These are phyloP conservation scores for Mrakia hoshinonis DNA, from an alignment of 768 basidiomycete genomes.

Conservation along the genomic window DNA sequence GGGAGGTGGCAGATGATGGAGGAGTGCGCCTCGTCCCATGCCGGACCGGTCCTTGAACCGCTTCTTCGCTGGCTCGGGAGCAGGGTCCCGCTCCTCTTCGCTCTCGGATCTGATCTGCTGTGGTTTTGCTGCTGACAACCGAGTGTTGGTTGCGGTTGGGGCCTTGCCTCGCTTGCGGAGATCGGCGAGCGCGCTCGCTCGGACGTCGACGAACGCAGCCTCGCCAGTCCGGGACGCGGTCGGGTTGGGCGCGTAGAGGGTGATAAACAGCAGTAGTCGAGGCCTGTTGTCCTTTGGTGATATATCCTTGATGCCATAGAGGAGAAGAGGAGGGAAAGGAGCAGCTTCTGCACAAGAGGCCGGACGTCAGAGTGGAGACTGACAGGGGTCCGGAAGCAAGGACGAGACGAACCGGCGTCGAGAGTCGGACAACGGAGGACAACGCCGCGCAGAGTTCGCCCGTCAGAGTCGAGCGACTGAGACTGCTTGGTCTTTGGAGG, in stretches of 20 bases:
- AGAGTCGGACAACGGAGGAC: background rate
- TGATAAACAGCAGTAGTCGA: conserved; percentile 2
- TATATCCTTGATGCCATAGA: conserved; percentile 2
- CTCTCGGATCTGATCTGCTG: background rate
- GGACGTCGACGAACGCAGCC: background rate
- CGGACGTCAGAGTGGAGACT: background rate
- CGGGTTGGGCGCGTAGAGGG: background rate
- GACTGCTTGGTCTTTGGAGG: conserved; percentile 4
- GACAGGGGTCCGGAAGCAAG: background rate
- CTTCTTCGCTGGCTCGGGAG: background rate
- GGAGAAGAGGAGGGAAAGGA: background rate
- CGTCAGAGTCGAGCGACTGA: background rate
- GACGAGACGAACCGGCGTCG: background rate
- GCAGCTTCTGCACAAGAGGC: background rate
- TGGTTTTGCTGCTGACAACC: background rate
- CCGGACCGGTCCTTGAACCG: background rate
- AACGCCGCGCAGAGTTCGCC: background rate
- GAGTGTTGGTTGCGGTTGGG: no score
- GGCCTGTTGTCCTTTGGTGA: conserved; percentile 11
- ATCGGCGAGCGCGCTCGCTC: no score
- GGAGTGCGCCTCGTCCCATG: conserved; percentile 2
- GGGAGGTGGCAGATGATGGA: background rate
- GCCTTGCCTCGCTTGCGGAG: no score
- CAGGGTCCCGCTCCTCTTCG: background rate
- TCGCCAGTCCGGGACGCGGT: background rate